These are phyloP conservation scores for Pseudognaphalium luteoalbum DNA, from an alignment of 129 eudicot genomes.

Conservation along the genomic window DNA sequence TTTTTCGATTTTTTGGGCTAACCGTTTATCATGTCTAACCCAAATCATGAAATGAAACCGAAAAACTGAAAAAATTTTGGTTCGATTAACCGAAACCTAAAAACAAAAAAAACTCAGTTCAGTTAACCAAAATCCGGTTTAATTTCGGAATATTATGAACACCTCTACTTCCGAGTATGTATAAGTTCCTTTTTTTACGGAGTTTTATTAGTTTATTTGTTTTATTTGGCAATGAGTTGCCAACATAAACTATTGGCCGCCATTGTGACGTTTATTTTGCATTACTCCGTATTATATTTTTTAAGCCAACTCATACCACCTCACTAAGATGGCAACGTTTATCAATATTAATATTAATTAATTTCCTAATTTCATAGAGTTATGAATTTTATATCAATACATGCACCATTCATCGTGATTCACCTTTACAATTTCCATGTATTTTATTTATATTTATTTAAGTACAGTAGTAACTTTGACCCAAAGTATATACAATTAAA, in stretches of 20 bases:
- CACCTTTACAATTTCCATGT: conserved; percentile 4
- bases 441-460: not conserved
- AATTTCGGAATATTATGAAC: too few species aligned
- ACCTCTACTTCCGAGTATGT: not conserved
- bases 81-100: too few species aligned
- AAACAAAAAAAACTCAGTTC: too few species aligned
- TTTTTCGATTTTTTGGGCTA: too few species aligned
- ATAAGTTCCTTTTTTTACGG: not conserved
- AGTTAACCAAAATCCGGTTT: too few species aligned
- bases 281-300: not conserved
- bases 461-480: conserved; percentile 22
- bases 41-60: too few species aligned
- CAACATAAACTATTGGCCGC: conserved; percentile 14
- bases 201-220: not conserved
- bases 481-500: not conserved
- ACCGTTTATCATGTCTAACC: too few species aligned
- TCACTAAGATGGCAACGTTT: conserved; percentile 29
- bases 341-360: conserved; percentile 2
- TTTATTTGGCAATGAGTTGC: not conserved
- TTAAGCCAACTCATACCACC: conserved; percentile 26
- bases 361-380: not conserved
- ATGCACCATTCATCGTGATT: conserved; percentile 20
- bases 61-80: too few species aligned
- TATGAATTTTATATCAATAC: conserved; percentile 16
- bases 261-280: conserved; percentile 24